Conservation (phyloP, 225 moss, liverwort and hornwort genomes). For the Rhytidiadelphus loreus region DNA sequence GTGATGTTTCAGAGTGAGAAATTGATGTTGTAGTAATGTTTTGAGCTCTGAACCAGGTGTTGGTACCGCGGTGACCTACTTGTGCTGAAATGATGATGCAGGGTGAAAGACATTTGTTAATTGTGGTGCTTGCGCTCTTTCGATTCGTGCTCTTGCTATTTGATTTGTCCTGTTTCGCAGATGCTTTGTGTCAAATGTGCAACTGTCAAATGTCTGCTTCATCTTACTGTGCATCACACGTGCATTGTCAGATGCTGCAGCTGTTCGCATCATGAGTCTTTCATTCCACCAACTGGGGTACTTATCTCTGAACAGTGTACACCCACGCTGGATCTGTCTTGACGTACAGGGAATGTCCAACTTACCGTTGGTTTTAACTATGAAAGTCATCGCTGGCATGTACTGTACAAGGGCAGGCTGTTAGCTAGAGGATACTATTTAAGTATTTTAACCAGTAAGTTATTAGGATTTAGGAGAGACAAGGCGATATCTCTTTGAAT, state of each 20-base stretch:
- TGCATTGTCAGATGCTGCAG: slow-evolving; percentile 10
- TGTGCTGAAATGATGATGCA: not conserved
- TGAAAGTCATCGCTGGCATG: not conserved
- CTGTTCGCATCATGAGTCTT: slow-evolving; percentile 4
- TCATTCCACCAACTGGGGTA: slow-evolving; percentile 6
- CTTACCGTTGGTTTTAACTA: not conserved
- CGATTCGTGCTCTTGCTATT: not conserved
- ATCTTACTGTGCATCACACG: slow-evolving; percentile 2
- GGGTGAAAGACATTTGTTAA: not conserved
- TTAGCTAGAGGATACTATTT: not conserved
- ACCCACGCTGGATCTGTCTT: not conserved
- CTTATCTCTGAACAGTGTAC: not conserved
- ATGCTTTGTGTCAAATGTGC: not conserved
- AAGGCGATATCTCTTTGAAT: not conserved
- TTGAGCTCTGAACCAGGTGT: not conserved
- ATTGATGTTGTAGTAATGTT: not conserved
- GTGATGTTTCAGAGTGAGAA: not conserved
- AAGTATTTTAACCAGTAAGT: not conserved
- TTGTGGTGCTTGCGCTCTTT: not conserved
- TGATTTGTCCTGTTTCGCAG: not conserved
- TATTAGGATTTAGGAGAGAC: too few species aligned
- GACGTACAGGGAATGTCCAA: not conserved
- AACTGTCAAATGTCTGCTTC: slow-evolving; percentile 4
- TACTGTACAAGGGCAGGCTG: not conserved
- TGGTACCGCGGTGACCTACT: not conserved